These are phyloP conservation scores for Elsinoe australis DNA, from an alignment of 2,329 filamentous ascomycete genomes.

Conservation along the genomic window DNA sequence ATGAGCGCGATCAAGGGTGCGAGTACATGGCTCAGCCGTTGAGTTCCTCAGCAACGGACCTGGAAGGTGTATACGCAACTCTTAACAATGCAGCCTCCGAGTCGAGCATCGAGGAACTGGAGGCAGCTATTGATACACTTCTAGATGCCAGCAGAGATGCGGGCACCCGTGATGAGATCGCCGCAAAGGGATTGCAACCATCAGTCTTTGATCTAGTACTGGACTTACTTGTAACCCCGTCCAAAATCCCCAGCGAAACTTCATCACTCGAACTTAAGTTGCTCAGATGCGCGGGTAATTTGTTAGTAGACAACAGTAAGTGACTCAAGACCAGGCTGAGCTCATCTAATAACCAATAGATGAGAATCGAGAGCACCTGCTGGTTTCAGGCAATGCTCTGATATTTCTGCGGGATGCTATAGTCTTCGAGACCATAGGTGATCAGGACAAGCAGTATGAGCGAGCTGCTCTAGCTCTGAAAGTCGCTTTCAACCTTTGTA, in stretches of 20 bases:
- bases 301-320: slow-evolving; percentile 20
- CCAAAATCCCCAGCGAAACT: no score
- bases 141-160: background rate
- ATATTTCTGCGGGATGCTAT: background rate
- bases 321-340: background rate
- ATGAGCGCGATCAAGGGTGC: no score
- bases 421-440: background rate
- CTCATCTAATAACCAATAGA: slow-evolving; percentile 3
- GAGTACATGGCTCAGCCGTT: background rate
- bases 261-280: slow-evolving; percentile 1
- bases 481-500: slow-evolving; percentile 20
- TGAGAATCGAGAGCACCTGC: slow-evolving; percentile 7
- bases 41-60: background rate
- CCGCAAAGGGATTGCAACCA: background rate
- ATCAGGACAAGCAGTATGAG: slow-evolving; percentile 2
- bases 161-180: no score
- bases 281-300: slow-evolving; percentile 20
- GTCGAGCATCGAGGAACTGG: background rate
- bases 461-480: slow-evolving; percentile 16
- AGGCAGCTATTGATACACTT: background rate
- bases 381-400: background rate
- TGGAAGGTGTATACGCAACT: background rate
- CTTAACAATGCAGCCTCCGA: background rate
- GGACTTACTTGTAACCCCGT: no score
- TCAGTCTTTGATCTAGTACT: no score